Evolutionary conservation across 768 basidiomycete genomes (phyloP), one percentile per base, ranked within the genome.

Genomic region (Podaxis sp.): DNA sequence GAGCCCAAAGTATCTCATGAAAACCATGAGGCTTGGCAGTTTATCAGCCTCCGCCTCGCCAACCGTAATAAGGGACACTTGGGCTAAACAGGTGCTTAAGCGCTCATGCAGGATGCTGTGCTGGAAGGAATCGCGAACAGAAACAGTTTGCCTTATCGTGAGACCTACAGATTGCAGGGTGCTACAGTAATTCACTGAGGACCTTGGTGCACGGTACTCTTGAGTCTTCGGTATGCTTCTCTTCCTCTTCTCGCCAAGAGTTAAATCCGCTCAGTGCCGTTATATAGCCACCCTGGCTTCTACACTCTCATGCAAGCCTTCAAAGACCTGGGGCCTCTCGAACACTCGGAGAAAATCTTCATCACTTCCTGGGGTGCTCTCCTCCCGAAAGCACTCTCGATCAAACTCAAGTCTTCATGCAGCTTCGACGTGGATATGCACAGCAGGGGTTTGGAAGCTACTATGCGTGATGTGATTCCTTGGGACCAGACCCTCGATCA

Each of bases 111-210:
- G 13, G 38, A 84, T 2, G 78, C 92, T 48, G 78, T 75, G 52
- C 75, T 96, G 17, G 95, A 98, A 69, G 95, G 95, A 0, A 73
- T 96, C 1, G 87, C 95, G 22, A 98, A 98, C 72, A 78, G 95
- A 30, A 84, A 96, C 69, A 93, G 91, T 66, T 68, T 95, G 6
- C 74, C 80, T 0, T 97, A 98, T 68, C 80, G 80, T 0, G 73
- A 79, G 6, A 81, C 83, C 2, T 97, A 97, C 72, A 77, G 80
- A 0, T 76, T 94, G 78, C 1, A 56, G 68, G 53, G 22, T 22
- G 15, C 65, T 6, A 68, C 77, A 0, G n/a, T n/a, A n/a, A n/a
- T n/a, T 72, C 71, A 4, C 67, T 91, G 61, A 79, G 82, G 55
- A 90, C 93, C 1, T 76, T 96, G 55, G 74, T 97, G 68, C 82